phyloP scores from a whole-genome alignment of 768 basidiomycete species.

The Podaxis pistillaris region DNA sequence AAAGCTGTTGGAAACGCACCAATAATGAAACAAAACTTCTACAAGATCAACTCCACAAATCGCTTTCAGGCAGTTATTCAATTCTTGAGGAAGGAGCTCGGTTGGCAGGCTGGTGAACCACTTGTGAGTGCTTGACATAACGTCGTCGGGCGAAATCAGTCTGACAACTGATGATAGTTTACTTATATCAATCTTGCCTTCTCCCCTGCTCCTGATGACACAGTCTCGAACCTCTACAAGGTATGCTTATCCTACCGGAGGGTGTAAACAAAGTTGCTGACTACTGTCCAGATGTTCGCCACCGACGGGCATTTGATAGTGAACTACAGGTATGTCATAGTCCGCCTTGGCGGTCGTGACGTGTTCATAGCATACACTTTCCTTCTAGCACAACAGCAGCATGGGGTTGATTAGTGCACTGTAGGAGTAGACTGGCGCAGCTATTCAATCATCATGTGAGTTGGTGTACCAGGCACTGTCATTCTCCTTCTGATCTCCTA shows the following conservation, averaged over 20 bases:
- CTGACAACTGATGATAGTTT: constrained; percentile 36
- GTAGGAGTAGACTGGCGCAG: too few species aligned
- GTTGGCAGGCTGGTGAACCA: constrained; percentile 83
- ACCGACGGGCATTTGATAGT: constrained; percentile 90
- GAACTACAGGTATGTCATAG: constrained; percentile 70
- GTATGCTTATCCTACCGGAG: constrained; percentile 28
- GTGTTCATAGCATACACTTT: background rate
- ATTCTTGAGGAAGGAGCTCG: constrained; percentile 86
- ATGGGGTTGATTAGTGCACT: constrained; percentile 33
- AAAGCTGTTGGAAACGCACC: constrained; percentile 97
- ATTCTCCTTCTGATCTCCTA: background rate
- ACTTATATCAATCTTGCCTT: constrained; percentile 70
- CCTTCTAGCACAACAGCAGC: constrained; percentile 39
- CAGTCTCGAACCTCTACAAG: constrained; percentile 75
- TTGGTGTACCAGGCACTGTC: background rate
- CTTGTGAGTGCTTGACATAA: constrained; percentile 49
- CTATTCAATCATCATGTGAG: background rate
- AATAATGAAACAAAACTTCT: constrained; percentile 98
- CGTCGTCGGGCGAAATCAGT: background rate
- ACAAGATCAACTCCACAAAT: constrained; percentile 94
- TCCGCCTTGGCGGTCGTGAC: constrained; percentile 1
- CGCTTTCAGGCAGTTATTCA: constrained; percentile 94
- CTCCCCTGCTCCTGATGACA: constrained; percentile 81
- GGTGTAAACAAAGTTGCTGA: background rate
- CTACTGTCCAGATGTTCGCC: constrained; percentile 62